A percentile compares a stretch with the other conserved stretches of the same genome.
Evolutionary conservation across 2,329 filamentous ascomycete genomes (phyloP).

Genomic region (Trichoderma pleuroti): DNA sequence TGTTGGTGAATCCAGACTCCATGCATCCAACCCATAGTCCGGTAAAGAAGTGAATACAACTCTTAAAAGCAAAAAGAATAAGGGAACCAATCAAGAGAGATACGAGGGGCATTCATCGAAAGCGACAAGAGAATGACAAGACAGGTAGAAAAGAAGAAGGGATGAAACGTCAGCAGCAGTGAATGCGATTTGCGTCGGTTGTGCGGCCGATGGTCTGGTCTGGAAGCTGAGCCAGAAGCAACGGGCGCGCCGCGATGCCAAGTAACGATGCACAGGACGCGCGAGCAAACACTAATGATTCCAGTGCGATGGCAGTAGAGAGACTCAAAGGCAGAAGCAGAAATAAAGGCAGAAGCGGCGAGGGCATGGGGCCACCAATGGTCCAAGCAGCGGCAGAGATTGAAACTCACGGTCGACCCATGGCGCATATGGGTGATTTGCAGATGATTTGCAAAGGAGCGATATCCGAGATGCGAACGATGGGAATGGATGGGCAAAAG

Average conservation of each 20-base stretch:
- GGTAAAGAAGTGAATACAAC: conserved; percentile 6
- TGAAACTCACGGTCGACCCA: conserved; percentile 20
- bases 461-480: not conserved
- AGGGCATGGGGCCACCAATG: not conserved
- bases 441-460: not conserved
- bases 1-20: conserved; percentile 30
- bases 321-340: not conserved
- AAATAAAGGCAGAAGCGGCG: not conserved
- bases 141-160: not conserved
- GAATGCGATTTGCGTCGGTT: not conserved
- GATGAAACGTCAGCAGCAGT: not conserved
- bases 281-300: not conserved
- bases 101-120: not conserved
- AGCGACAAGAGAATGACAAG: not conserved
- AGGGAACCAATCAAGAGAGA: conserved; percentile 10
- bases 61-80: conserved; percentile 12
- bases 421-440: conserved; percentile 1
- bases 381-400: not conserved
- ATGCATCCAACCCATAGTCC: conserved; percentile 21
- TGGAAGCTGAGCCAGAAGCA: not conserved
- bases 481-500: not conserved
- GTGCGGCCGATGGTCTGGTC: not conserved
- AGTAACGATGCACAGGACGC: not conserved
- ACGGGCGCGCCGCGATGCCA: not conserved
- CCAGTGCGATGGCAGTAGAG: not conserved